phyloP scores from a whole-genome alignment of 768 basidiomycete species.

The Neoboletus magnificus region DNA sequence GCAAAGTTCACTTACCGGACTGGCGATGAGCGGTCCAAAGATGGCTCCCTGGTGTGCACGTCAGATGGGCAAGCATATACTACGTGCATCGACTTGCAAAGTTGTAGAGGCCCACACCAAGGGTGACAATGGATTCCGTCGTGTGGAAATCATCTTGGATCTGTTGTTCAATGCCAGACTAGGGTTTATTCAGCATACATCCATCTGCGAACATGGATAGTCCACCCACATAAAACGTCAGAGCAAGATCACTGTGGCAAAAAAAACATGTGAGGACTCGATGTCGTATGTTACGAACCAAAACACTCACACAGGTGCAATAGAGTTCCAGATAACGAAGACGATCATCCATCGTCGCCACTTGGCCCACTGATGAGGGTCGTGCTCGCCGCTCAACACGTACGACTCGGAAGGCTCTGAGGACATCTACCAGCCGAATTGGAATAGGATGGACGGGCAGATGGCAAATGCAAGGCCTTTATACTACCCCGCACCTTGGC shows the following conservation, averaged over 20 bases:
- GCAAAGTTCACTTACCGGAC: conserved; percentile 25
- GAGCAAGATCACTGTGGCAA: conserved; percentile 19
- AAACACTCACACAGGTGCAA: conserved; percentile 28
- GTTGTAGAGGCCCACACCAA: conserved; percentile 26
- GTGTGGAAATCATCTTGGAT: conserved; percentile 23
- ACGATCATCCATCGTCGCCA: conserved; percentile 26
- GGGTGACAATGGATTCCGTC: conserved; percentile 21
- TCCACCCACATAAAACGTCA: conserved; percentile 28
- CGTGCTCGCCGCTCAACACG: conserved; percentile 17
- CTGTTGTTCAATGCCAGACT: conserved; percentile 30
- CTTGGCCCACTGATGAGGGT: conserved; percentile 30
- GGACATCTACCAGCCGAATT: conserved; percentile 17
- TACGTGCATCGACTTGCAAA: conserved; percentile 16
- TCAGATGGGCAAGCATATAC: background rate
- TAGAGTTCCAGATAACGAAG: conserved; percentile 29
- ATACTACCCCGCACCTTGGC: conserved; percentile 5
- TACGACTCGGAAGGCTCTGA: conserved; percentile 8
- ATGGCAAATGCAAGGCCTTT: conserved; percentile 7
- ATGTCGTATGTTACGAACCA: background rate
- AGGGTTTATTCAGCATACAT: conserved; percentile 1
- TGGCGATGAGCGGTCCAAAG: conserved; percentile 25
- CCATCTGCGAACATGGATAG: background rate
- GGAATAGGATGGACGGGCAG: background rate
- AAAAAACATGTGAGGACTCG: background rate
- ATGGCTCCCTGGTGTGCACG: conserved; percentile 15